phyloP scores from a whole-genome alignment of 192 early-diverging fungal genomes.

The Rhizophagus prolifer region DNA sequence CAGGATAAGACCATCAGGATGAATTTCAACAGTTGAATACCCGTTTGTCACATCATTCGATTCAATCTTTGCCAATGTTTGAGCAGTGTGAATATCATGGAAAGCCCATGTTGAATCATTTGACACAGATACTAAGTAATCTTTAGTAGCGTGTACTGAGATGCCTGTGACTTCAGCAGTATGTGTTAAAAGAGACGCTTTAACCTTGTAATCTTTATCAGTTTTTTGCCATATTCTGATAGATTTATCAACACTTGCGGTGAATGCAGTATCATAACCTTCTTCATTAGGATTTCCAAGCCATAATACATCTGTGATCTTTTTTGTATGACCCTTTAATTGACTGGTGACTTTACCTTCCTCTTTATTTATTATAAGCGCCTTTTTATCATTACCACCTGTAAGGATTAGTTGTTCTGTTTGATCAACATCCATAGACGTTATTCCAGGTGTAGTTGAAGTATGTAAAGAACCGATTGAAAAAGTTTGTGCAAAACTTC shows the following conservation, averaged over 20 bases:
- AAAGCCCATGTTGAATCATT: conserved; percentile 82
- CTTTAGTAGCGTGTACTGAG: conserved; percentile 76
- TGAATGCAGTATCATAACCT: conserved; percentile 60
- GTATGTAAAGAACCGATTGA: conserved; percentile 66
- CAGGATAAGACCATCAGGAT: conserved; percentile 90
- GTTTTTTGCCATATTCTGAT: conserved; percentile 71
- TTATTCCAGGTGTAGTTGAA: conserved; percentile 72
- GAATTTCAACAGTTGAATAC: conserved; percentile 72
- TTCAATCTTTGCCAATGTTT: conserved; percentile 47
- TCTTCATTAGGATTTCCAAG: conserved; percentile 47
- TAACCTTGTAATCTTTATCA: conserved; percentile 45
- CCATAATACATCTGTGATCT: conserved; percentile 74
- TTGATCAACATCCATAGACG: conserved; percentile 54
- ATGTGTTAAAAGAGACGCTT: conserved; percentile 66
- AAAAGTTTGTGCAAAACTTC: conserved; percentile 50
- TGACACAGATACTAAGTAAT: conserved; percentile 76
- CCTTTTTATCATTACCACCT: conserved; percentile 79
- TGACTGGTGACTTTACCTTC: conserved; percentile 64
- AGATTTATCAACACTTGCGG: conserved; percentile 77
- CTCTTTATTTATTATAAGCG: conserved; percentile 65
- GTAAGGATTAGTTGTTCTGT: conserved; percentile 68
- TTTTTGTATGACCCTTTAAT: conserved; percentile 84
- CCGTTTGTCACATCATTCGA: conserved; percentile 49
- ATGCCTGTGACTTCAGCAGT: conserved; percentile 69
- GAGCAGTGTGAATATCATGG: conserved; percentile 66